Conservation (phyloP, 768 basidiomycete genomes). For the Nidula microcarpa region DNA sequence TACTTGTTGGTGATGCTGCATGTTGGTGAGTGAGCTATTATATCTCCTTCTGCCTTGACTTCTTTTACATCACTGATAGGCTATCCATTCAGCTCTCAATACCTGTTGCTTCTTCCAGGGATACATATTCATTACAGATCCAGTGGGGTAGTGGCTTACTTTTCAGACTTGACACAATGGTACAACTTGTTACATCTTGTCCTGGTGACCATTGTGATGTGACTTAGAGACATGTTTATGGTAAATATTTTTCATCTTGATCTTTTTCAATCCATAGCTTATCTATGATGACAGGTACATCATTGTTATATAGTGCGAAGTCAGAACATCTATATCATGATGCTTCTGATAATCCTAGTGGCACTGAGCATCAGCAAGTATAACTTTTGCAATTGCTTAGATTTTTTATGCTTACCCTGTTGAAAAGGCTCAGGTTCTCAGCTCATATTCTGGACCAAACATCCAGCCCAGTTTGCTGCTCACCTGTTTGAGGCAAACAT, state of each 20-base stretch:
- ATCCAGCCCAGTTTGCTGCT: slow-evolving; percentile 1
- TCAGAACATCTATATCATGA: slow-evolving; percentile 3
- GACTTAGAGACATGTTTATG: not conserved
- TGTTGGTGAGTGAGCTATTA: no score
- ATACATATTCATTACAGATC: slow-evolving; percentile 9
- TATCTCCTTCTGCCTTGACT: no score
- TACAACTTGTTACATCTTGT: slow-evolving; percentile 10
- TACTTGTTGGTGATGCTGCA: no score
- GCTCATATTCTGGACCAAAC: not conserved
- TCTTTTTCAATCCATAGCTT: slow-evolving; percentile 8
- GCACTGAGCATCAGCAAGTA: slow-evolving; percentile 7
- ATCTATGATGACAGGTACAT: slow-evolving; percentile 3
- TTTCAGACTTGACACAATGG: slow-evolving; percentile 13
- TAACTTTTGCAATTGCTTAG: not conserved
- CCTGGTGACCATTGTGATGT: slow-evolving; percentile 4
- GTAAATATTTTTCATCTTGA: slow-evolving; percentile 15
- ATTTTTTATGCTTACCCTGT: not conserved
- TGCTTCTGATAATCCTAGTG: slow-evolving; percentile 5
- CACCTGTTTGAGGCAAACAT: not conserved
- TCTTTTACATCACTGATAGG: no score
- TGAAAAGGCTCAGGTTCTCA: not conserved
- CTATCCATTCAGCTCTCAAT: slow-evolving; percentile 8
- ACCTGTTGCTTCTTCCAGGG: slow-evolving; percentile 13
- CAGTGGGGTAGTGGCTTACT: slow-evolving; percentile 6
- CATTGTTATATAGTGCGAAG: slow-evolving; percentile 9